These are phyloP conservation scores for Paraphaeosphaeria minitans DNA, from an alignment of 2,329 filamentous ascomycete species.

Conservation along the genomic window DNA sequence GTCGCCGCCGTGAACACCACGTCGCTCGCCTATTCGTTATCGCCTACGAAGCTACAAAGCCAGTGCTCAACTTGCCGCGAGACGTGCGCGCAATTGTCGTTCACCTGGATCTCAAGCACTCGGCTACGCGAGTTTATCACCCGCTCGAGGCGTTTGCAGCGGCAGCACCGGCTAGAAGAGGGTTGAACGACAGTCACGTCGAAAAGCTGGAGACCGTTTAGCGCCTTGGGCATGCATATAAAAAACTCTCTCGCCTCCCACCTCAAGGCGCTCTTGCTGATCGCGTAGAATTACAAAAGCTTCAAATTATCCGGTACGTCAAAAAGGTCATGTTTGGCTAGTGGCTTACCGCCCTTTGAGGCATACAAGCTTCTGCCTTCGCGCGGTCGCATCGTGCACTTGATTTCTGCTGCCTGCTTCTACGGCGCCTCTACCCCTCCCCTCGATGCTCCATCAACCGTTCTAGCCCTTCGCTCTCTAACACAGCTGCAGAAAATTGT, in stretches of 20 bases:
- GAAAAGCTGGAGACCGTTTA: not conserved
- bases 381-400: not conserved
- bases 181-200: not conserved
- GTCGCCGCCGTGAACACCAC: not conserved
- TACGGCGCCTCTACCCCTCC: not conserved
- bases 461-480: not conserved
- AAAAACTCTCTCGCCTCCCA: too few species aligned
- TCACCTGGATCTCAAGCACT: not conserved
- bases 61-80: not conserved
- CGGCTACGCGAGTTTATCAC: too few species aligned
- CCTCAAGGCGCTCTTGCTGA: not conserved
- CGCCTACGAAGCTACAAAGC: not conserved
- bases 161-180: not conserved
- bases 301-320: not conserved
- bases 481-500: not conserved
- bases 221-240: not conserved
- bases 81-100: not conserved
- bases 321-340: not conserved
- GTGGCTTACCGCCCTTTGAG: too few species aligned
- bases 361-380: not conserved
- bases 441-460: not conserved
- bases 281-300: not conserved
- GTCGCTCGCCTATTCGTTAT: not conserved
- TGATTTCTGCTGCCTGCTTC: not conserved
- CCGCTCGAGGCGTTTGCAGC: slow-evolving; percentile 1